phyloP scores from a whole-genome alignment of 345 rosid genomes.

The Geranium brycei region DNA sequence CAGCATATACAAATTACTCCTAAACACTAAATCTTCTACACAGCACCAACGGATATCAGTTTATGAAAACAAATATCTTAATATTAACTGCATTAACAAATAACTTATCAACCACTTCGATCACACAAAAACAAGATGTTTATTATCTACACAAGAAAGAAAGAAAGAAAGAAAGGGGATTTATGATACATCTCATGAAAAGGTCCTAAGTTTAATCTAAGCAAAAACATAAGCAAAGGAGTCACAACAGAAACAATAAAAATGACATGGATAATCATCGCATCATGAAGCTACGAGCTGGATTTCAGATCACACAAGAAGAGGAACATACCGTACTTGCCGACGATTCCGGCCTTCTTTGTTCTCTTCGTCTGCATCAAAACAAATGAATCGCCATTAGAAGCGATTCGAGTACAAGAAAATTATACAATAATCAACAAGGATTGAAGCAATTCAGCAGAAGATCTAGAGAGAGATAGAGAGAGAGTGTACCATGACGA shows the following conservation, averaged over 20 bases:
- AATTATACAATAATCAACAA: not conserved
- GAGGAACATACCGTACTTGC: constrained; percentile 32
- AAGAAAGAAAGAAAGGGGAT: no score
- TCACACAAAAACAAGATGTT: no score
- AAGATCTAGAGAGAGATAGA: not conserved
- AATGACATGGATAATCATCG: not conserved
- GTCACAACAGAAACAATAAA: no score
- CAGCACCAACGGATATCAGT: not conserved
- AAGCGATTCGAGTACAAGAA: not conserved
- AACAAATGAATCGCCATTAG: not conserved
- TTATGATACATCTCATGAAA: no score
- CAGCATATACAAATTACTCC: no score
- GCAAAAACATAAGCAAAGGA: no score
- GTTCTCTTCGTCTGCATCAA: constrained; percentile 45
- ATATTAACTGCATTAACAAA: no score
- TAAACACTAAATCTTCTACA: not conserved
- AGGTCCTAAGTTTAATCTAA: no score
- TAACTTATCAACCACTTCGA: no score
- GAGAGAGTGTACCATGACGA: not conserved
- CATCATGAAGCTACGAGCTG: not conserved
- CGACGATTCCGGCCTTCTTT: constrained; percentile 58
- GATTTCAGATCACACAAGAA: not conserved
- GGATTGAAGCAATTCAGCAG: not conserved
- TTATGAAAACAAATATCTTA: no score
- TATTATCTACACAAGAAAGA: no score